These are phyloP conservation scores for Tulasnella sp. DNA, from an alignment of 768 basidiomycete genomes.

Conservation along the genomic window DNA sequence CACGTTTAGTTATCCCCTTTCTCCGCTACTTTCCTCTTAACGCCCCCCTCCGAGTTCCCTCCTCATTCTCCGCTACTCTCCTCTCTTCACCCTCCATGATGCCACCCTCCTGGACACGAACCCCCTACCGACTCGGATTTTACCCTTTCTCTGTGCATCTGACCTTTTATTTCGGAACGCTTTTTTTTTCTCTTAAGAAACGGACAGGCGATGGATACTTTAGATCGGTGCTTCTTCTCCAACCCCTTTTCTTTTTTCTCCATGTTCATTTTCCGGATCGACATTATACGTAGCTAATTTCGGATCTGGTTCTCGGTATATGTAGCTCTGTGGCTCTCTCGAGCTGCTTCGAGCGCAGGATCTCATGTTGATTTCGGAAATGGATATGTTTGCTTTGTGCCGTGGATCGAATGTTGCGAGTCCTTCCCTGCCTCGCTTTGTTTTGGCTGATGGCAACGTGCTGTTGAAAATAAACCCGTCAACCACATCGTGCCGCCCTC, in stretches of 20 bases:
- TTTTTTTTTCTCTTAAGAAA: background rate
- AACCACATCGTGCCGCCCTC: background rate
- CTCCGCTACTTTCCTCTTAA: too few species aligned
- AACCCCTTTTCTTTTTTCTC: background rate
- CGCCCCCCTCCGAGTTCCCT: background rate
- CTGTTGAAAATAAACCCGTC: background rate
- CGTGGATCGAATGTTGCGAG: too few species aligned
- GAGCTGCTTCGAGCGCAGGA: background rate
- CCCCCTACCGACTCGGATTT: background rate
- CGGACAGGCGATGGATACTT: background rate
- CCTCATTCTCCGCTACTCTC: background rate
- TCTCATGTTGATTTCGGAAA: background rate
- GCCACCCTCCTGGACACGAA: background rate
- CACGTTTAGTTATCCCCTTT: too few species aligned
- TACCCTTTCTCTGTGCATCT: background rate
- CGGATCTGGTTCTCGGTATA: background rate
- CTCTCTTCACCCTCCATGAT: background rate
- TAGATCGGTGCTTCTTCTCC: background rate
- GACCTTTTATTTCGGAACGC: background rate
- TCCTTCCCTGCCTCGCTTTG: too few species aligned
- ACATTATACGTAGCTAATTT: background rate
- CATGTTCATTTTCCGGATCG: background rate
- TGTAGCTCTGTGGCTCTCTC: background rate
- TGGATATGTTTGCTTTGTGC: background rate
- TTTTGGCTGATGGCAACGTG: background rate